A percentile compares a stretch with the other conserved stretches of the same genome.
Evolutionary conservation across 208 protist genomes (phyloP).

Genomic region (Leishmania lainsoni): DNA sequence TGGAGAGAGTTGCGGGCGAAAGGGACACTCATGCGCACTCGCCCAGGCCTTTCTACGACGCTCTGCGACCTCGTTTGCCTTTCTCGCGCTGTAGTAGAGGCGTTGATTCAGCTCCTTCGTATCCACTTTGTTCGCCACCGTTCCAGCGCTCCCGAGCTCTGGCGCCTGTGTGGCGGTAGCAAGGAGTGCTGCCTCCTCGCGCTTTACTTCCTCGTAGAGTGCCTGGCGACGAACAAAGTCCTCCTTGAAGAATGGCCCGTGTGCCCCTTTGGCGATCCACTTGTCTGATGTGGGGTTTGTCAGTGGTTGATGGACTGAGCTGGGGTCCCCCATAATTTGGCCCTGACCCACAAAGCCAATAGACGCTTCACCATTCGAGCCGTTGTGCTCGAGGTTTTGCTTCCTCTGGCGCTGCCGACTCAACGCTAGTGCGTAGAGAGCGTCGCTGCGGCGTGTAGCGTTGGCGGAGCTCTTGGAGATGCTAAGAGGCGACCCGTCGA

Average conservation of each 20-base stretch:
- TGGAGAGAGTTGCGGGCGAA: slow-evolving; percentile 61
- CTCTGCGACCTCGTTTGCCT: slow-evolving; percentile 31
- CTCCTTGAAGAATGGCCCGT: slow-evolving; percentile 65
- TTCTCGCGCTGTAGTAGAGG: slow-evolving; percentile 54
- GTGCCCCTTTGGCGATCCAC: slow-evolving; percentile 77
- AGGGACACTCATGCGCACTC: slow-evolving; percentile 53
- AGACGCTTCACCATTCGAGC: no score
- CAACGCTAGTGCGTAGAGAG: slow-evolving; percentile 25
- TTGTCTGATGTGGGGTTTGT: slow-evolving; percentile 64
- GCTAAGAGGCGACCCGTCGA: not conserved
- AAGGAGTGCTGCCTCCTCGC: slow-evolving; percentile 43
- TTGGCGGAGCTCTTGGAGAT: not conserved
- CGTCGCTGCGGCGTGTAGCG: slow-evolving; percentile 19
- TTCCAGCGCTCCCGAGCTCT: not conserved
- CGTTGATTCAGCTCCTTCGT: slow-evolving; percentile 45
- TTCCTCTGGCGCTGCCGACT: slow-evolving; percentile 19
- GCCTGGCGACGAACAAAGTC: slow-evolving; percentile 76
- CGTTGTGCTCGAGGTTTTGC: not conserved
- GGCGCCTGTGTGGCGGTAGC: slow-evolving; percentile 1
- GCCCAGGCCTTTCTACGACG: slow-evolving; percentile 29
- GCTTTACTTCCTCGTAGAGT: slow-evolving; percentile 61
- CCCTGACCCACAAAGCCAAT: not conserved
- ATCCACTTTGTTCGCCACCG: not conserved
- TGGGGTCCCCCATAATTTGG: not conserved
- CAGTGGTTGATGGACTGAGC: slow-evolving; percentile 30